These are phyloP conservation scores for Claviceps citrina DNA, from an alignment of 2,329 filamentous ascomycete genomes.

Conservation along the genomic window DNA sequence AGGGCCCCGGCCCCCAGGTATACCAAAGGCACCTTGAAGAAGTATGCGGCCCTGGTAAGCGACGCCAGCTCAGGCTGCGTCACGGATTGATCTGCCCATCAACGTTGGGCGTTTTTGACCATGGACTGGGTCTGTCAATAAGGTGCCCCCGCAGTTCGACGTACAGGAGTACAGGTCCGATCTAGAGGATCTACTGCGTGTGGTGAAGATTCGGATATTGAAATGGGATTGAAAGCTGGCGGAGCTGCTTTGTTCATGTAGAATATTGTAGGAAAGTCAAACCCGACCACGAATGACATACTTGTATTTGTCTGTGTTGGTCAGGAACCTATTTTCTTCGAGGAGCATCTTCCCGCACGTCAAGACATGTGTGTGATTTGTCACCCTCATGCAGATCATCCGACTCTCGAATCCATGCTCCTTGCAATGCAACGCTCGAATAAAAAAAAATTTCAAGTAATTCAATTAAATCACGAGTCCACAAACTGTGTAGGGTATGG, in stretches of 20 bases:
- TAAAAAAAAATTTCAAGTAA: not conserved
- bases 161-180: not conserved
- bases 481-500: not conserved
- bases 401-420: conserved; percentile 6
- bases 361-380: no score
- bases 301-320: not conserved
- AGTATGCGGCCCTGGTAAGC: conserved; percentile 48
- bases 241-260: not conserved
- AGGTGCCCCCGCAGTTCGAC: no score
- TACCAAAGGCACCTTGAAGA: conserved; percentile 50
- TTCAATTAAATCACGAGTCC: not conserved
- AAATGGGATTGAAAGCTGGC: not conserved
- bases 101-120: no score
- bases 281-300: no score
- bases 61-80: conserved; percentile 45
- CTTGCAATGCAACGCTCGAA: conserved; percentile 11
- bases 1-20: conserved; percentile 43
- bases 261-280: no score
- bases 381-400: not conserved
- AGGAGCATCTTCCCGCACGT: no score
- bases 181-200: not conserved
- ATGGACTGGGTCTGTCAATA: no score
- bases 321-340: no score
- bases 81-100: conserved; percentile 27
- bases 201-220: not conserved